A percentile compares a stretch with the other conserved stretches of the same genome.
Evolutionary conservation across 305 asterid species (phyloP).

Genomic region (Solanum chacoense): DNA sequence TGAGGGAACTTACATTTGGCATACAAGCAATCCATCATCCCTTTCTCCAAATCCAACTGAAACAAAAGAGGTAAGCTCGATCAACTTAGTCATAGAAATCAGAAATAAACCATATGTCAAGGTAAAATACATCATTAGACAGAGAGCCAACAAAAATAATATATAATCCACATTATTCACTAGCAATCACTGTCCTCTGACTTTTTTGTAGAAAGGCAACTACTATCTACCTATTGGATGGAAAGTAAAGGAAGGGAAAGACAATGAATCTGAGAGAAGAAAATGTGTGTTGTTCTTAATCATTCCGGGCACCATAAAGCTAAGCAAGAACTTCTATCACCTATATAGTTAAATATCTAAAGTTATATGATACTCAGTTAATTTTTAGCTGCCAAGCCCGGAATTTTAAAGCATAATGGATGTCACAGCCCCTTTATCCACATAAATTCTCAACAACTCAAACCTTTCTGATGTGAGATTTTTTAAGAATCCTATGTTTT

Average conservation of each 20-base stretch:
- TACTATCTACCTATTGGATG: neutral
- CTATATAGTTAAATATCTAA: neutral
- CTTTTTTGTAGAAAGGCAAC: neutral
- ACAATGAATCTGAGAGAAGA: neutral
- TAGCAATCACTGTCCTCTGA: neutral
- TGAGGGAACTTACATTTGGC: constrained; percentile 73
- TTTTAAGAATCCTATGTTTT: neutral
- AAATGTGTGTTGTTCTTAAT: neutral
- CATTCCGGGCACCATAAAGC: neutral
- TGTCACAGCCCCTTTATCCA: neutral
- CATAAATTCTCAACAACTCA: neutral
- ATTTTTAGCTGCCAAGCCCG: neutral
- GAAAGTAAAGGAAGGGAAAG: neutral
- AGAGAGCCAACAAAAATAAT: neutral
- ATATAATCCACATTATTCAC: neutral
- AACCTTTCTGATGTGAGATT: neutral
- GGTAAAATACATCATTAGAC: neutral
- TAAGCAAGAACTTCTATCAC: neutral
- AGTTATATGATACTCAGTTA: neutral
- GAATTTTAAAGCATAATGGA: neutral
- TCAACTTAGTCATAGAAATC: neutral
- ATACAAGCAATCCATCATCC: constrained; percentile 97
- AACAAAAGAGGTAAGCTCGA: neutral
- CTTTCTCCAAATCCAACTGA: constrained; percentile 96
- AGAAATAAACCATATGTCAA: neutral